These are phyloP conservation scores for Talaromyces sp. DNA, from an alignment of 2,329 filamentous ascomycete genomes.

Conservation along the genomic window DNA sequence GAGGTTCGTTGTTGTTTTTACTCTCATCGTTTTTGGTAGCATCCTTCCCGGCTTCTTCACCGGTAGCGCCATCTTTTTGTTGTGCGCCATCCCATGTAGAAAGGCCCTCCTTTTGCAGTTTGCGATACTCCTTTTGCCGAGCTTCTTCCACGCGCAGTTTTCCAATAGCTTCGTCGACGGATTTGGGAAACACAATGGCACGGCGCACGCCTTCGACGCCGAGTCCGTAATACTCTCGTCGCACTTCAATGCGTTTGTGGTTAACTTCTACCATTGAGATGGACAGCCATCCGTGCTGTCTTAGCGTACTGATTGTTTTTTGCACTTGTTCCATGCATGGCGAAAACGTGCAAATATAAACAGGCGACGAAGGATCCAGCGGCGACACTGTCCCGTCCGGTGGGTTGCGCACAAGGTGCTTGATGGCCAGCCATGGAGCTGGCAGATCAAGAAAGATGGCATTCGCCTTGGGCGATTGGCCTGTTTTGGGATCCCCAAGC, in stretches of 20 bases:
- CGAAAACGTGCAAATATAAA: conserved; percentile 87
- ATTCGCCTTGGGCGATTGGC: conserved; percentile 39
- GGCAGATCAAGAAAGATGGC: conserved; percentile 48
- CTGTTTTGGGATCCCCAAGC: conserved; percentile 26
- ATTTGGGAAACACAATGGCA: conserved; percentile 59
- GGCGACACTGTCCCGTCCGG: conserved; percentile 38
- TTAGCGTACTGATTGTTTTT: conserved; percentile 73
- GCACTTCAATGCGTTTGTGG: conserved; percentile 73
- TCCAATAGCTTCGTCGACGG: conserved; percentile 72
- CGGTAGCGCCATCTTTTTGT: conserved; percentile 15
- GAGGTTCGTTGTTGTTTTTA: conserved; percentile 5
- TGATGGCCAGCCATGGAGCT: conserved; percentile 46
- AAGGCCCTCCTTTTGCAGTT: conserved; percentile 21
- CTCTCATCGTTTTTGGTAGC: background rate
- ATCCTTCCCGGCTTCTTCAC: background rate
- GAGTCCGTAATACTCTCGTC: conserved; percentile 73
- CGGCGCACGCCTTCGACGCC: conserved; percentile 63
- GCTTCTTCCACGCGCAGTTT: conserved; percentile 70
- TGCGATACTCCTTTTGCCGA: conserved; percentile 62
- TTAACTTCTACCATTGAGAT: conserved; percentile 90
- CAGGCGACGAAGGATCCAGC: conserved; percentile 65
- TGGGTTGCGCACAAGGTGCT: conserved; percentile 39
- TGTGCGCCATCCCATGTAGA: conserved; percentile 19
- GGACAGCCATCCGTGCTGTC: conserved; percentile 79
- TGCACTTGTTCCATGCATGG: conserved; percentile 97